A percentile compares a stretch with the other conserved stretches of the same genome.
phyloP scores from a whole-genome alignment of 2,329 filamentous ascomycete species.

The Aspergillus sp. region DNA sequence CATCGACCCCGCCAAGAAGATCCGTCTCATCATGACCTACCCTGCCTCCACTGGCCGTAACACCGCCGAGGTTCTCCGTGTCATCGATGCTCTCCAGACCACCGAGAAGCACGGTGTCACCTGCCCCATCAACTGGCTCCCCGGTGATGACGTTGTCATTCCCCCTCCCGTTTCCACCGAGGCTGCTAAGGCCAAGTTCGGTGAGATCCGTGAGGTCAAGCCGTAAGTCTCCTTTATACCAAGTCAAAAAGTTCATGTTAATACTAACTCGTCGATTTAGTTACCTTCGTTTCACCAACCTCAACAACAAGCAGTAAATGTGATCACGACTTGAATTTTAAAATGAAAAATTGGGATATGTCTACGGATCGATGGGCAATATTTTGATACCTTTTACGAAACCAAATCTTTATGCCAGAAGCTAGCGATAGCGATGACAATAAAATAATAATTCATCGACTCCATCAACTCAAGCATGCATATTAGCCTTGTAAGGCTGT shows the following conservation, averaged over 20 bases:
- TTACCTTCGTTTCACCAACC: conserved; percentile 33
- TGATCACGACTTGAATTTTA: neutral
- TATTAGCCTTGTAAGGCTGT: too few species aligned
- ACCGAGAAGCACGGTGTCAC: conserved; percentile 86
- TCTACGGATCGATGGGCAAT: too few species aligned
- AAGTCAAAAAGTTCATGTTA: conserved; percentile 1
- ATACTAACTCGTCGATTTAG: conserved; percentile 10
- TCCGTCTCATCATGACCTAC: conserved; percentile 89
- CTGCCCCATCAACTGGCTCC: conserved; percentile 86
- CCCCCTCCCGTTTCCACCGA: conserved; percentile 77
- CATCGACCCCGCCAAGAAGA: conserved; percentile 92
- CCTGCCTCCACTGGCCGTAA: conserved; percentile 86
- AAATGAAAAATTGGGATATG: too few species aligned
- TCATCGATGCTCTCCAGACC: conserved; percentile 75
- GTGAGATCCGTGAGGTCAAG: conserved; percentile 60
- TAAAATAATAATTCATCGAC: too few species aligned
- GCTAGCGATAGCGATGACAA: too few species aligned
- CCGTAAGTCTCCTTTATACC: conserved; percentile 36
- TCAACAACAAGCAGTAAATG: conserved; percentile 30
- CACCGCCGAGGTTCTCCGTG: conserved; percentile 72
- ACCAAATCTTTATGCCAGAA: too few species aligned
- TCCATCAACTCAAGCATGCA: too few species aligned
- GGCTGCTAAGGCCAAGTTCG: conserved; percentile 85
- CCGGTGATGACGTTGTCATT: conserved; percentile 88
- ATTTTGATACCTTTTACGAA: neutral